phyloP scores from a whole-genome alignment of 768 basidiomycete species.

The Pisolithus tinctorius region DNA sequence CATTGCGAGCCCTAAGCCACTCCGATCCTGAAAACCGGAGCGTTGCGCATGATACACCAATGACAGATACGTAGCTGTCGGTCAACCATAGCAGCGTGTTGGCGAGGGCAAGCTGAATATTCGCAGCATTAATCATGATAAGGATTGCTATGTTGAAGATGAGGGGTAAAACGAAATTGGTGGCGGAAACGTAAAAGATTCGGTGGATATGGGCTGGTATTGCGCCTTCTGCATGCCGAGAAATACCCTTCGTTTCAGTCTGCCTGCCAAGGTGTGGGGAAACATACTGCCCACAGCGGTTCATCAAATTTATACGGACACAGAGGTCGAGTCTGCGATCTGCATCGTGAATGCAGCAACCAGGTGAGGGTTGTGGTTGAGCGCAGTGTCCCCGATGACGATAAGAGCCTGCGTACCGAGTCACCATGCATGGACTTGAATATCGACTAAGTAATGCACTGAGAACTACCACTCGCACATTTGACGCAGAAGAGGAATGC shows the following conservation, averaged over 20 bases:
- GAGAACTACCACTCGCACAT: slow-evolving; percentile 22
- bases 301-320: background rate
- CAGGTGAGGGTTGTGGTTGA: slow-evolving; percentile 6
- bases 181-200: slow-evolving; percentile 29
- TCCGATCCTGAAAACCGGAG: slow-evolving; percentile 18
- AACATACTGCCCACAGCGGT: background rate
- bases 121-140: slow-evolving; percentile 1
- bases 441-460: background rate
- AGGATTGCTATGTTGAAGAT: slow-evolving; percentile 26
- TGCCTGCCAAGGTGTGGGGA: background rate
- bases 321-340: slow-evolving; percentile 24
- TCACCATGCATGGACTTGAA: background rate
- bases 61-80: slow-evolving; percentile 25
- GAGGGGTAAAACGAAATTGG: slow-evolving; percentile 34
- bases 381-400: background rate
- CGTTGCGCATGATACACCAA: slow-evolving; percentile 32
- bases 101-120: background rate
- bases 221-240: slow-evolving; percentile 6
- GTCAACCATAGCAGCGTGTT: slow-evolving; percentile 5
- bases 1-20: background rate
- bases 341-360: slow-evolving; percentile 28
- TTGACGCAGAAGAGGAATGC: slow-evolving; percentile 25
- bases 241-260: background rate
- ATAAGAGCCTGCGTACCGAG: background rate
- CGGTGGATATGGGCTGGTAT: slow-evolving; percentile 20